Evolutionary conservation across 345 rosid species (phyloP), one percentile per base, ranked within the genome.

Genomic region (Rubroshorea leprosula): DNA sequence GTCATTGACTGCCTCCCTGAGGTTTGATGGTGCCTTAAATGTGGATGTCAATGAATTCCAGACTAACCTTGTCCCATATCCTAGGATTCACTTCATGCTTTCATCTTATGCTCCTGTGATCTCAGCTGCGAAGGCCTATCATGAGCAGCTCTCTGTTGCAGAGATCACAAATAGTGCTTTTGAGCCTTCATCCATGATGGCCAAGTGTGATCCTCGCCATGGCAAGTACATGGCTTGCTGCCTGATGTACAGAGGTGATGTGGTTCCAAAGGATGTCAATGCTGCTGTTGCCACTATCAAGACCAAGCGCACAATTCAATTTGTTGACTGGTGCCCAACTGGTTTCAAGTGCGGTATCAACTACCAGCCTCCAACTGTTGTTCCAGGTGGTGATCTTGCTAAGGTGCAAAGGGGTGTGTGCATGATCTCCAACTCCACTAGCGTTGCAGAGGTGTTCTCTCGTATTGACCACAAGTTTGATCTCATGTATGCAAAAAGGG

Each of bases 341-440:
- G 76, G 76, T 16, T 75, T 75, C 69, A 72, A 75, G 54, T 72
- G 80, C 22, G 76, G 80, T 62, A 75, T 75, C 49, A 75, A 72
- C 68, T 68, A 75, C 66, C 80, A 76, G 70, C 79, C 82, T n/a
- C 79, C 82, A 23, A 78, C 82, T n/a, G 79, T 78, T 45, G 82
- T 71, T 26, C 79, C 79, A 0, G 79, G 79, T 8, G 79, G 82
- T 35, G 82, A 78, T 52, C 63, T 78, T 0, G 82, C 77, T 8
- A 71, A 65, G 64, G 82, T 78, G 21, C 79, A 74, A 58, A 70
- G 81, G 44, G 81, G 76, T 16, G 76, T 73, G 53, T 72, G 82
- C 71, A 75, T 78, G 80, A 78, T 78, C 64, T 72, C 73, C 0
- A 78, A 75, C 77, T 72, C 75, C 6, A 78, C 83, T 19, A 67